These are phyloP conservation scores for Acephala macrosclerotiorum DNA, from an alignment of 2,329 filamentous ascomycete genomes.

Conservation along the genomic window DNA sequence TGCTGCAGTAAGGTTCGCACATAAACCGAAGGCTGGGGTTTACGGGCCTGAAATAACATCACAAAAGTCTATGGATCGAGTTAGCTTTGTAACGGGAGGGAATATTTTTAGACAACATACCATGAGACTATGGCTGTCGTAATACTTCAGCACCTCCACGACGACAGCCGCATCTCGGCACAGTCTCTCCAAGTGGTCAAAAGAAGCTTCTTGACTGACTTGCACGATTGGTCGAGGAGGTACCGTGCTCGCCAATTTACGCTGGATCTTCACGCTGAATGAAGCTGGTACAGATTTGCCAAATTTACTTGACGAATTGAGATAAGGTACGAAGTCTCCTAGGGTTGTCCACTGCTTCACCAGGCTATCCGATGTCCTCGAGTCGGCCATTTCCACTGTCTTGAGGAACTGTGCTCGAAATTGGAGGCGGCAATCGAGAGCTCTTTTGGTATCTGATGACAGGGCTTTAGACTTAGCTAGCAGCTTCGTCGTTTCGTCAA, in stretches of 20 bases:
- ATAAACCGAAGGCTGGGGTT: conserved; percentile 84
- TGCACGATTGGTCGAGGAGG: conserved; percentile 90
- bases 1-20: conserved; percentile 81
- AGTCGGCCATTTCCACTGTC: conserved; percentile 55
- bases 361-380: conserved; percentile 52
- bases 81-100: conserved; percentile 15
- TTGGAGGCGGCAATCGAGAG: conserved; percentile 69
- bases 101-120: conserved; percentile 52
- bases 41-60: conserved; percentile 76
- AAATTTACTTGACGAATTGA: conserved; percentile 67
- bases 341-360: conserved; percentile 51
- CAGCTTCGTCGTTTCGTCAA: conserved; percentile 44
- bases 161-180: conserved; percentile 76
- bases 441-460: conserved; percentile 51
- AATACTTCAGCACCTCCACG: conserved; percentile 71
- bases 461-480: conserved; percentile 34
- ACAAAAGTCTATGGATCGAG: conserved; percentile 68
- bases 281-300: conserved; percentile 75
- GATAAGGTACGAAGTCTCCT: conserved; percentile 54
- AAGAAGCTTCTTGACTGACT: conserved; percentile 75
- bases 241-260: conserved; percentile 91
- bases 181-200: conserved; percentile 72
- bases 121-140: conserved; percentile 72
- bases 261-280: conserved; percentile 89
- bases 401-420: conserved; percentile 71